phyloP scores from a whole-genome alignment of 2,329 filamentous ascomycete genomes.

The Exophiala sideris region DNA sequence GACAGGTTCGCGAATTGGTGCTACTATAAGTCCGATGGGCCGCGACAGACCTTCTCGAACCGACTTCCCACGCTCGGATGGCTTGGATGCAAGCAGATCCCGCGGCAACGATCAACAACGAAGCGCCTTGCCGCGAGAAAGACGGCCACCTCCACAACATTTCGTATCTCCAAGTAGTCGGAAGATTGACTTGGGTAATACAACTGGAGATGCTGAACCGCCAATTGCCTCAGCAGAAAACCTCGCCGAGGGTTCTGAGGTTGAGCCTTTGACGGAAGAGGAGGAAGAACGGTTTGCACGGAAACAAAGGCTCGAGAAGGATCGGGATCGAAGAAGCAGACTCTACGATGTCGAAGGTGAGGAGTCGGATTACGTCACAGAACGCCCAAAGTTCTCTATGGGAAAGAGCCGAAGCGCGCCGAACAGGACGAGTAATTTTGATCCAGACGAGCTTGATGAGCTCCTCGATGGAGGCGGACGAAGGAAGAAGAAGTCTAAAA shows the following conservation, averaged over 20 bases:
- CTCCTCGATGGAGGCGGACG: slow-evolving; percentile 31
- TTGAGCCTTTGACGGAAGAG: not conserved
- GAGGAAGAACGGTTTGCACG: not conserved
- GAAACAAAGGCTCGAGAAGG: slow-evolving; percentile 2
- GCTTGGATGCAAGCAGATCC: not conserved
- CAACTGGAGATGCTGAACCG: not conserved
- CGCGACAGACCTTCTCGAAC: not conserved
- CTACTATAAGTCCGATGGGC: not conserved
- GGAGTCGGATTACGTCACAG: slow-evolving; percentile 4
- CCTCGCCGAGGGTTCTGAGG: not conserved
- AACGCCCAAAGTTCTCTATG: not conserved
- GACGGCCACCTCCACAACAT: no score
- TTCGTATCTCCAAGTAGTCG: not conserved
- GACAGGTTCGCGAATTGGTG: not conserved
- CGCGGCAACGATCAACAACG: not conserved
- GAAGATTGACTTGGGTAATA: not conserved
- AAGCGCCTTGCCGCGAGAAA: no score
- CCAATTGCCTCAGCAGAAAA: not conserved
- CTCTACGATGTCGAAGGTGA: slow-evolving; percentile 22
- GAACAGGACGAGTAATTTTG: slow-evolving; percentile 12
- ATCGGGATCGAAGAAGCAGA: slow-evolving; percentile 16
- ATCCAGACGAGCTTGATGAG: slow-evolving; percentile 38
- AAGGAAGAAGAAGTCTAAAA: slow-evolving; percentile 33
- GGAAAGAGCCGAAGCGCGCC: slow-evolving; percentile 6
- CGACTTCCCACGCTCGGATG: not conserved